Evolutionary conservation across 441 rosid species (phyloP), one percentile per base, ranked within the genome.

Genomic region (Theobroma grandiflorum): DNA sequence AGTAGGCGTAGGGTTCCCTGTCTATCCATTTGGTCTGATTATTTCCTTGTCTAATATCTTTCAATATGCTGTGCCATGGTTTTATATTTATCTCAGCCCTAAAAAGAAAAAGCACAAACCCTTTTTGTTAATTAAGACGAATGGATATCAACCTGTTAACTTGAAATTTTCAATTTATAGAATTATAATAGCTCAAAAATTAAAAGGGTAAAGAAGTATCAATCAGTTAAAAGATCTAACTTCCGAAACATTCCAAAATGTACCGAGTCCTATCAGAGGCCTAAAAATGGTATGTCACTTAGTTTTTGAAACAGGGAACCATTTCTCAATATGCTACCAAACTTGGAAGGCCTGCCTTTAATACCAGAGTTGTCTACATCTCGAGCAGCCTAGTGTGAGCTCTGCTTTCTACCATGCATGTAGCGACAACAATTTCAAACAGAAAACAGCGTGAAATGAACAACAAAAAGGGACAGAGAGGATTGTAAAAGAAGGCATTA

Each of bases 21-120:
- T 95, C 93, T 11, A 75, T 79, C 96, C 95, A 95, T 42, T 65
- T 85, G 45, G 4, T 91, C 81, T 61, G 80, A 50, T 84, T 82
- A 74, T 91, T 92, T 63, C 94, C 96, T 87, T 86, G 88, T 84
- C 81, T 85, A 78, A 95, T 64, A 70, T 91, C 93, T 82, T 79
- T 86, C 86, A 89, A 78, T 86, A 88, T 82, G 31, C 76, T 85
- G 8, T 74, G 78, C 98, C 97, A 95, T 74, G 92, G 92, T 40
- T 87, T 93, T 81, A 95, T 88, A 78, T 95, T 95, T 76, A 90
- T 89, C 87, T 95, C 98, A 67, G 89, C 88, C 98, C 98, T 95
- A 31, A 79, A 80, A 38, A 11, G 50, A 73, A 64, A 75, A 53
- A 37, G 1, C 58, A 76, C 63, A 9, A 2, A 55, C 55, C 37